Percentiles rank a stretch among this genome's conserved stretches.
These are phyloP conservation scores for Babesia bovis DNA, from an alignment of 169 alveolate species.

Conservation along the genomic window DNA sequence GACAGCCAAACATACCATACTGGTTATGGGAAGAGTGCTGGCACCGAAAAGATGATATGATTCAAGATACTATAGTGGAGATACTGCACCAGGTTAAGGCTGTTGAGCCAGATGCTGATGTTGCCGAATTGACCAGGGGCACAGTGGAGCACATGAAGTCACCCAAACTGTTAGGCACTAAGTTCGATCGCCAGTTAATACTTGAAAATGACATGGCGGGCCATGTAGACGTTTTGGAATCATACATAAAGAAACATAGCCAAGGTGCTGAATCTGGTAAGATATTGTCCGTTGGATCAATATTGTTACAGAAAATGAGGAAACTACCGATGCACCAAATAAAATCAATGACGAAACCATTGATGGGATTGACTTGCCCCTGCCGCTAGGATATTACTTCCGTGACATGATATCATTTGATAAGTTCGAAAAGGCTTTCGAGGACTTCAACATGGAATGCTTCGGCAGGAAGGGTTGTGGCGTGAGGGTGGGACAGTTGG, in stretches of 20 bases:
- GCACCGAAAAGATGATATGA: conserved; percentile 22
- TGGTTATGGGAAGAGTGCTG: conserved; percentile 69
- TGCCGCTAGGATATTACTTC: conserved; percentile 55
- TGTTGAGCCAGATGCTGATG: conserved; percentile 47
- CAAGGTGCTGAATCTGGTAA: not conserved
- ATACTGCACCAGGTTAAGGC: conserved; percentile 15
- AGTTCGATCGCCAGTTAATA: conserved; percentile 1
- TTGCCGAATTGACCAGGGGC: conserved; percentile 38
- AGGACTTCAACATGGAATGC: conserved; percentile 47
- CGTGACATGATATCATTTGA: conserved; percentile 36
- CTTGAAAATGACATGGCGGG: not conserved
- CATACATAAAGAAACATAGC: not conserved
- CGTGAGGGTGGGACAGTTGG: conserved; percentile 44
- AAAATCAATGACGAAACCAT: not conserved
- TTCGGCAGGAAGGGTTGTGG: conserved; percentile 58
- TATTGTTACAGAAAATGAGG: not conserved
- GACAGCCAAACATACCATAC: conserved; percentile 36
- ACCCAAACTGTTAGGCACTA: conserved; percentile 21
- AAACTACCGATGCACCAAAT: not conserved
- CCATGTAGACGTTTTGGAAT: not conserved
- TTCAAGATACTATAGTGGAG: conserved; percentile 26
- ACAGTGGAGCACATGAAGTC: conserved; percentile 41
- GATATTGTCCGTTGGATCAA: not conserved
- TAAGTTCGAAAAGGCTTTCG: conserved; percentile 57
- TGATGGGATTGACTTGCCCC: conserved; percentile 14